phyloP scores from a whole-genome alignment of 257 asterid genomes.

The Thymus quinquecostatus region DNA sequence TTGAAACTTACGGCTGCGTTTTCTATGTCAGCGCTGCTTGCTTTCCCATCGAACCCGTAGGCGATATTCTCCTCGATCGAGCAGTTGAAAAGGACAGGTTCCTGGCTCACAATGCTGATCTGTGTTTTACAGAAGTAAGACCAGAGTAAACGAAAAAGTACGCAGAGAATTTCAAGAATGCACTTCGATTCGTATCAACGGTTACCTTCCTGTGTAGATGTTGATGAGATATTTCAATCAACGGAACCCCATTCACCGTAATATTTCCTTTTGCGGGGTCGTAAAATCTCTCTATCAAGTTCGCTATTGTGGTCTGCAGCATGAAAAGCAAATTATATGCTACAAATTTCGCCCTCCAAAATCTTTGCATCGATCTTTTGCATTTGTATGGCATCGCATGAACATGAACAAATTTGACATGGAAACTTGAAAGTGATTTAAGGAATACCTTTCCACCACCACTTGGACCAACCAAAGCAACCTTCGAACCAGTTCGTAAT shows the following conservation, averaged over 20 bases:
- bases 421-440: slow-evolving; percentile 5
- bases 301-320: slow-evolving; percentile 85
- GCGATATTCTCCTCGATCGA: slow-evolving; percentile 87
- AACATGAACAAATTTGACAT: neutral
- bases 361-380: slow-evolving; percentile 16
- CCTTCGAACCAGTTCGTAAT: slow-evolving; percentile 73
- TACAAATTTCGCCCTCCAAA: neutral
- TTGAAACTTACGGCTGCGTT: slow-evolving; percentile 70
- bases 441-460: slow-evolving; percentile 86
- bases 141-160: neutral
- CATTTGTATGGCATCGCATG: slow-evolving; percentile 7
- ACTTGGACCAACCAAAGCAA: slow-evolving; percentile 92
- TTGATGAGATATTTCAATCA: slow-evolving; percentile 69
- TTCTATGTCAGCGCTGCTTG: slow-evolving; percentile 66
- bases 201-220: slow-evolving; percentile 80
- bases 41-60: slow-evolving; percentile 75
- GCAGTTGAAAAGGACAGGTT: slow-evolving; percentile 86
- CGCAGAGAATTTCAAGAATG: neutral
- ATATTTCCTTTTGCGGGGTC: slow-evolving; percentile 74
- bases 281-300: slow-evolving; percentile 87
- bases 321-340: neutral
- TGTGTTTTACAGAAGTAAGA: slow-evolving; percentile 33
- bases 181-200: slow-evolving; percentile 8
- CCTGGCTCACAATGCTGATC: slow-evolving; percentile 94
- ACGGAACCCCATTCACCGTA: slow-evolving; percentile 72